Evolutionary conservation across 305 asterid genomes (phyloP).

Genomic region (Solanum hybrid): DNA sequence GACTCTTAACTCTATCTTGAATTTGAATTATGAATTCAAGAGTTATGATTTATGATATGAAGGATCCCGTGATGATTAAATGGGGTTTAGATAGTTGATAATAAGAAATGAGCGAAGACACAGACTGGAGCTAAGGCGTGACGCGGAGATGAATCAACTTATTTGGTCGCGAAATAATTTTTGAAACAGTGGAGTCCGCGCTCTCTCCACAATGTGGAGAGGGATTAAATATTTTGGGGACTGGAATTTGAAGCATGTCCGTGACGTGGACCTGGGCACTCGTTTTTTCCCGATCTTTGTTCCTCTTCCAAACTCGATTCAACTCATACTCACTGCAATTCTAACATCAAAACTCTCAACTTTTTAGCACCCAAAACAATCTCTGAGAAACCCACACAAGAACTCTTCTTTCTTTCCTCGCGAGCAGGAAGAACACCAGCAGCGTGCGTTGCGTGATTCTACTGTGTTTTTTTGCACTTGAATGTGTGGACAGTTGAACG

Average conservation of each 20-base stretch:
- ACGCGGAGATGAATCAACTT: not conserved
- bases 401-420: not conserved
- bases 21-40: not conserved
- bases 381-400: not conserved
- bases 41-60: not conserved
- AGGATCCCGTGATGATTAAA: not conserved
- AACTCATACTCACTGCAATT: not conserved
- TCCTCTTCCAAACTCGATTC: not conserved
- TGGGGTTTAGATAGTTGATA: not conserved
- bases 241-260: not conserved
- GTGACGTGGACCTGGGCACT: not conserved
- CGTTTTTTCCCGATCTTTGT: too few species aligned
- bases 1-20: not conserved
- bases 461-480: not conserved
- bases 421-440: not conserved
- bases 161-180: not conserved
- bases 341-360: not conserved
- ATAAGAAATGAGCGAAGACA: not conserved
- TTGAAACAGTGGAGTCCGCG: not conserved
- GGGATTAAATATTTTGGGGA: not conserved
- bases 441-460: not conserved
- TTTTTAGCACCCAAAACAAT: not conserved
- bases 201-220: not conserved
- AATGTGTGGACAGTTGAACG: not conserved
- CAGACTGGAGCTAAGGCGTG: not conserved